These are phyloP conservation scores for Serendipita sp. DNA, from an alignment of 768 basidiomycete genomes.

Conservation along the genomic window DNA sequence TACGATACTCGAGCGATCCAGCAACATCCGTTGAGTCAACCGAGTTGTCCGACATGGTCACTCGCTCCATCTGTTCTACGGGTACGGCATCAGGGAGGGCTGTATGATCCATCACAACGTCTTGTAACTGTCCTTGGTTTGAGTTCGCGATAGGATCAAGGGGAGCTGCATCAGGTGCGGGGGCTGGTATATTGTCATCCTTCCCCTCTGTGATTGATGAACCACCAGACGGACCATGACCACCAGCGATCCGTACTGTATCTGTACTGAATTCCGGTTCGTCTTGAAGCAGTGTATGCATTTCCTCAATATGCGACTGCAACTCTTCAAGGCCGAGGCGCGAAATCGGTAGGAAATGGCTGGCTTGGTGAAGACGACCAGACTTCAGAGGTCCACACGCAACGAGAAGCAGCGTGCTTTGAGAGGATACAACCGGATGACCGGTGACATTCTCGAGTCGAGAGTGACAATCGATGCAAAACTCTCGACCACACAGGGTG, in stretches of 20 bases:
- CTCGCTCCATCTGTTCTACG: constrained; percentile 13
- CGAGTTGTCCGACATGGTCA: constrained; percentile 12
- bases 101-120: constrained; percentile 9
- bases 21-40: too few relatives aligned
- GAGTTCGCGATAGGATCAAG: too few relatives aligned
- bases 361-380: constrained; percentile 49
- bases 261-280: too few relatives aligned
- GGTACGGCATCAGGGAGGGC: constrained; percentile 5
- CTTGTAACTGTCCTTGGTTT: too few relatives aligned
- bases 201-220: too few relatives aligned
- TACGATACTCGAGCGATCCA: background rate
- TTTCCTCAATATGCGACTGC: constrained; percentile 44
- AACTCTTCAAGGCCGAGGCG: constrained; percentile 55
- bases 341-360: constrained; percentile 65
- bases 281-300: constrained; percentile 36
- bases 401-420: constrained; percentile 15
- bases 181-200: too few relatives aligned
- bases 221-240: too few relatives aligned
- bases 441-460: constrained; percentile 48
- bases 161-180: too few relatives aligned
- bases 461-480: constrained; percentile 69
- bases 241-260: too few relatives aligned
- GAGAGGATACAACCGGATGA: constrained; percentile 32
- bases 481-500: constrained; percentile 76
- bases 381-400: constrained; percentile 43